Conservation (phyloP, 2,329 filamentous ascomycete genomes). For the Hypoxylon sp. region DNA sequence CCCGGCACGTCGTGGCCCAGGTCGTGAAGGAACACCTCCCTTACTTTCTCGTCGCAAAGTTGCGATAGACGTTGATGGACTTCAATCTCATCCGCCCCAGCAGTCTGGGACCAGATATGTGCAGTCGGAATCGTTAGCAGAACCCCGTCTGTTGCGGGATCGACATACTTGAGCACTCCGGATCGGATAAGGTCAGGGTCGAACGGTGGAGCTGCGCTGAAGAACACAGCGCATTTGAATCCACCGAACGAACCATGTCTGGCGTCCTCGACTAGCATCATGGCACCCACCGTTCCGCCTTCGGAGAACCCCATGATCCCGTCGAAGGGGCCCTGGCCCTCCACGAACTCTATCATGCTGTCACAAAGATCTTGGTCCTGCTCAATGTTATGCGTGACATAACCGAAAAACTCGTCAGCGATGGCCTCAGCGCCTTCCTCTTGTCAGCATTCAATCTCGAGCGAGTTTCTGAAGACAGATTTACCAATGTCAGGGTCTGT, state of each 20-base stretch:
- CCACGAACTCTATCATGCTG: conserved; percentile 45
- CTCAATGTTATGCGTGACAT: conserved; percentile 41
- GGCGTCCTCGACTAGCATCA: conserved; percentile 51
- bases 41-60: conserved; percentile 43
- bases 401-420: conserved; percentile 46
- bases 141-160: conserved; percentile 47
- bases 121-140: conserved; percentile 50
- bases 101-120: conserved; percentile 46
- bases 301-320: conserved; percentile 53
- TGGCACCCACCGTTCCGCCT: conserved; percentile 51
- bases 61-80: conserved; percentile 40
- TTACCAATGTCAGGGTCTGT: conserved; percentile 45
- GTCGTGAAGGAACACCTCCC: conserved; percentile 47
- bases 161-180: conserved; percentile 46
- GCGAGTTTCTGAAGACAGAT: conserved; percentile 8
- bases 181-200: conserved; percentile 47
- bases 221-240: conserved; percentile 52
- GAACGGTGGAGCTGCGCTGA: conserved; percentile 50
- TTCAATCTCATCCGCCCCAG: conserved; percentile 34
- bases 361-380: conserved; percentile 46
- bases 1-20: conserved; percentile 50
- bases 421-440: conserved; percentile 43
- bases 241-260: conserved; percentile 45
- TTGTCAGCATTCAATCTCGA: conserved; percentile 22
- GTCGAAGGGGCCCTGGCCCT: conserved; percentile 49